Conservation (phyloP, 345 rosid species). For the Zanthoxylum bungeanum region DNA sequence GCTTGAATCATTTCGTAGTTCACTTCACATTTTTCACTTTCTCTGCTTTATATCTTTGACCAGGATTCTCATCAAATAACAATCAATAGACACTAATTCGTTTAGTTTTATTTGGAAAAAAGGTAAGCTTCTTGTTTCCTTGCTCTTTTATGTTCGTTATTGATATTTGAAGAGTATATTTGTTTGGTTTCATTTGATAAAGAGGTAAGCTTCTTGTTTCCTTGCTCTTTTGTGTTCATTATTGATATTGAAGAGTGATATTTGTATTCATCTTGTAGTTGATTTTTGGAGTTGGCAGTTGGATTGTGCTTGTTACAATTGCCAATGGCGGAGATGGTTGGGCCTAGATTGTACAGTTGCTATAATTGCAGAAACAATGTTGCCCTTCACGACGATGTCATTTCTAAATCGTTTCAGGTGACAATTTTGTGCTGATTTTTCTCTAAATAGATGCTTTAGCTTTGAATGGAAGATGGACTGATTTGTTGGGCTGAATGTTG, state of each 20-base stretch:
- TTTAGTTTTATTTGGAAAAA: neutral
- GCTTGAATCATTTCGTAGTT: neutral
- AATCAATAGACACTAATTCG: neutral
- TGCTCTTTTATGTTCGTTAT: neutral
- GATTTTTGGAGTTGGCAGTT: neutral
- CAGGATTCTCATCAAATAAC: slow-evolving; percentile 6
- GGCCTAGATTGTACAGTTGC: slow-evolving; percentile 56
- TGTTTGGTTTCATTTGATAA: neutral
- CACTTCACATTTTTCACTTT: neutral
- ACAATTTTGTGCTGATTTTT: slow-evolving; percentile 9
- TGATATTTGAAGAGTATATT: neutral
- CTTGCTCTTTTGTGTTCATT: neutral
- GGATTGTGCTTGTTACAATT: neutral
- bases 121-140: slow-evolving; percentile 4
- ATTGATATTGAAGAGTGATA: neutral
- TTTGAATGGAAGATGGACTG: neutral
- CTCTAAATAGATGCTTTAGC: neutral
- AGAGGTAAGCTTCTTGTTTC: slow-evolving; percentile 3
- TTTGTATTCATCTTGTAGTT: neutral
- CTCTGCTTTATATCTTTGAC: slow-evolving; percentile 10
- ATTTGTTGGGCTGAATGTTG: neutral
- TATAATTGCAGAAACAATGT: slow-evolving; percentile 57
- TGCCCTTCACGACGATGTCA: slow-evolving; percentile 60
- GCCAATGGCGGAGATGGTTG: slow-evolving; percentile 31
- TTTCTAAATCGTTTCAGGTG: slow-evolving; percentile 59